Evolutionary conservation across 371 early-diverging fungal genomes (phyloP).

Genomic region (Mucor circinelloides): DNA sequence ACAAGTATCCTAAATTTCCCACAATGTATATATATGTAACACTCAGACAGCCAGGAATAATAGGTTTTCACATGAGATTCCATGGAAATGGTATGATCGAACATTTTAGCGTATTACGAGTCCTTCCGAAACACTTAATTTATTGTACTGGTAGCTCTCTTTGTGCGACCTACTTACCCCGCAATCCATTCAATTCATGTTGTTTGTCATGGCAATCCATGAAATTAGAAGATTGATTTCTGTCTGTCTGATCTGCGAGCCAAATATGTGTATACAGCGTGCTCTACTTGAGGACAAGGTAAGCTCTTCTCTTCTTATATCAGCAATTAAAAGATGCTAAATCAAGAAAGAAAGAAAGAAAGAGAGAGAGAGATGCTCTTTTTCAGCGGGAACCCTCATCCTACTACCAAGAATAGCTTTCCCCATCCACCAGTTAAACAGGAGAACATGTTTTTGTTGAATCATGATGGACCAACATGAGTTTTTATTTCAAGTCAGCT

Average conservation of each 20-base stretch:
- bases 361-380: no score
- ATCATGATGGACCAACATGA: neutral
- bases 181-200: neutral
- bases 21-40: neutral
- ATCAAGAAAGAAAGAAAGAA: no score
- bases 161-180: neutral
- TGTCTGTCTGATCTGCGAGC: neutral
- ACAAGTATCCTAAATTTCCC: neutral
- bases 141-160: neutral
- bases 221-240: no score
- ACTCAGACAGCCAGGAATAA: neutral
- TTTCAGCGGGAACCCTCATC: no score
- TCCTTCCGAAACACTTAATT: neutral
- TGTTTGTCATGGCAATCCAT: neutral
- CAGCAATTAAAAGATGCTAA: no score
- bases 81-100: neutral
- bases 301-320: no score
- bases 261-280: no score
- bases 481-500: conserved; percentile 13
- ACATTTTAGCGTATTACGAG: neutral
- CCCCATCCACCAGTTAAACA: neutral
- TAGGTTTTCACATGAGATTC: neutral
- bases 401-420: no score
- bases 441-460: neutral
- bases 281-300: no score